Evolutionary conservation across 1,139 yeast genomes (phyloP), one percentile per base, ranked within the genome.

Genomic region (Debaryomyces sp.): DNA sequence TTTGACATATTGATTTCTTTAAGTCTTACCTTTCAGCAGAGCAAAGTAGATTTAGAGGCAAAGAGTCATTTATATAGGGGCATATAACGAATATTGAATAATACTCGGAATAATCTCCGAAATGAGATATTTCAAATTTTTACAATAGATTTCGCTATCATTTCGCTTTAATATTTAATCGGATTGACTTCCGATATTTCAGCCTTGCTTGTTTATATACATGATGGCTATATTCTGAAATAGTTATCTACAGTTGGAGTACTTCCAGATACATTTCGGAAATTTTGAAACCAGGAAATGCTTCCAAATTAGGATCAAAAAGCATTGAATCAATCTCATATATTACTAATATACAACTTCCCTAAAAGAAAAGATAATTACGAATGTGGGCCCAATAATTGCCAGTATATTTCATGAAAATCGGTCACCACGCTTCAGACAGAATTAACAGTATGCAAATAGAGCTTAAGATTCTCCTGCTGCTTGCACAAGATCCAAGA

Each of bases 401-500:
- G 7, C 36, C 24, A 12, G 6, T 27, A 13, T 17, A 15, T 17
- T 17, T 32, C 22, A 32, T 32, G 17, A 10, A 15, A 5, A 7
- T n/a, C 8, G 22, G 32, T 24, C n/a, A n/a, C 17, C 12, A 34
- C 15, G 24, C 29, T 38, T 5, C 6, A 26, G 21, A 3, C 6
- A 6, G 41, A 26, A n/a, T 12, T 18, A 3, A 26, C n/a, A 38
- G 12, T 10, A 17, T 4, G 9, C 15, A 13, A 3, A 22, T 36
- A 12, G 17, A 15, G 18, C 6, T 41, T 22, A 41, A 5, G 43
- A 51, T 42, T 77, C 73, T 43, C 87, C 95, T 9, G 96, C 96
- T 43, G 91, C 86, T 65, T 89, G 88, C 38, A 92, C 95, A 66
- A 91, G 75, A 68, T 90, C 97, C 66, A 92, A 78, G 61, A 92